Conservation (phyloP, 1,139 yeast genomes). For the Lodderomyces theae region DNA sequence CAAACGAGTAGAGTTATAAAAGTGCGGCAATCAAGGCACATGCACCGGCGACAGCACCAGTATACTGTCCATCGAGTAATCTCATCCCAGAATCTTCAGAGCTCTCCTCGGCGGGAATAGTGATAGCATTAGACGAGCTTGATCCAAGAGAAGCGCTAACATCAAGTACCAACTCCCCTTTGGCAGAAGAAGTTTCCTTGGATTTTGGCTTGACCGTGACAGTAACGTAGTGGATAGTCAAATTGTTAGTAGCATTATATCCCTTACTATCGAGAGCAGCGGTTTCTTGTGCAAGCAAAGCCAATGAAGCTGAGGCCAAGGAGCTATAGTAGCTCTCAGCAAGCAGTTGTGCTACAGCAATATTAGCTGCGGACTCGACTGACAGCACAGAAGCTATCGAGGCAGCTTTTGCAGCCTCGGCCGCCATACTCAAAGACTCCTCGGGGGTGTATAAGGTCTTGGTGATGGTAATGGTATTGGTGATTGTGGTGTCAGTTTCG, state of each 20-base stretch:
- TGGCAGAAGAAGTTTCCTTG: background rate
- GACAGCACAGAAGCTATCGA: constrained; percentile 18
- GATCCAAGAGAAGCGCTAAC: background rate
- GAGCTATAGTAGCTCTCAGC: constrained; percentile 8
- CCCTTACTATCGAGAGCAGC: constrained; percentile 1
- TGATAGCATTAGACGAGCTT: constrained; percentile 1
- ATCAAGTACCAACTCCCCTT: background rate
- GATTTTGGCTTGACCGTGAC: constrained; percentile 1
- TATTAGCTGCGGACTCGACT: constrained; percentile 13
- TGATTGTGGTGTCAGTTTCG: constrained; percentile 40
- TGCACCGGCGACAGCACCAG: constrained; percentile 36
- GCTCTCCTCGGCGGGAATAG: constrained; percentile 3
- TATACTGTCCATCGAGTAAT: constrained; percentile 8
- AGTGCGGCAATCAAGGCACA: constrained; percentile 48
- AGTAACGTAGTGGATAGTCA: background rate
- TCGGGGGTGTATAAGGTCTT: constrained; percentile 42
- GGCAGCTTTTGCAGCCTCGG: constrained; percentile 19
- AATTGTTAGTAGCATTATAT: background rate
- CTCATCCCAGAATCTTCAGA: constrained; percentile 10
- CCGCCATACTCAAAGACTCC: constrained; percentile 30
- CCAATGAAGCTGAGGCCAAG: constrained; percentile 1
- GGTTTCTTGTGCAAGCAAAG: constrained; percentile 1
- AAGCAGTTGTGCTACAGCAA: background rate
- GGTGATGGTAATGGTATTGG: constrained; percentile 42
- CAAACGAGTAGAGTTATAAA: constrained; percentile 10